phyloP scores from a whole-genome alignment of 495 filamentous ascomycete species.

The Peziza echinospora region DNA sequence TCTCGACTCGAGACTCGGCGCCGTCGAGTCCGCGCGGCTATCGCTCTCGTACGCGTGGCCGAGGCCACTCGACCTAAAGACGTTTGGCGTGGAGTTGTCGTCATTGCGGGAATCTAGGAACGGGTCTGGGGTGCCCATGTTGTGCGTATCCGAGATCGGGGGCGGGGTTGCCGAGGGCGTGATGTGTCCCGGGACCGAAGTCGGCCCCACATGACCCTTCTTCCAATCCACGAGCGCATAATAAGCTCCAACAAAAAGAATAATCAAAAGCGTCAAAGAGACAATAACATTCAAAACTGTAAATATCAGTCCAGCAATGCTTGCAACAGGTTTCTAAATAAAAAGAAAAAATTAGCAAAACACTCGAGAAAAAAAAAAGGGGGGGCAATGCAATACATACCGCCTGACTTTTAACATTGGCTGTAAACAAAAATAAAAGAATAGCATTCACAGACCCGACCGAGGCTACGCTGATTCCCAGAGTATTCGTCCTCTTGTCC shows the following conservation, averaged over 20 bases:
- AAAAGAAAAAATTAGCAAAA: not conserved
- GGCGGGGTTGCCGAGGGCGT: not conserved
- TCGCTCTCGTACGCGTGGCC: not conserved
- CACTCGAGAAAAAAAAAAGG: not conserved
- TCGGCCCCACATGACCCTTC: not conserved
- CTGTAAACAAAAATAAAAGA: constrained; percentile 57
- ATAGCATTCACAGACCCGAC: constrained; percentile 75
- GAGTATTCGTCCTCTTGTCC: constrained; percentile 92
- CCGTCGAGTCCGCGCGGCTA: not conserved
- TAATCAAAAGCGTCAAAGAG: not conserved
- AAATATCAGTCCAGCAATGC: not conserved
- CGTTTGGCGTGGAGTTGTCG: not conserved
- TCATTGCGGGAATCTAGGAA: not conserved
- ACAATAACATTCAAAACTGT: not conserved
- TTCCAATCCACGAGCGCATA: not conserved
- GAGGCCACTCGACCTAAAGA: not conserved
- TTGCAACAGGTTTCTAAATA: not conserved
- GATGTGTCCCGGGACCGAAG: not conserved
- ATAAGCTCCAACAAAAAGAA: not conserved
- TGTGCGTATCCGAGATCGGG: not conserved
- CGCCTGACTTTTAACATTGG: not conserved
- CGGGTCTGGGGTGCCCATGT: not conserved
- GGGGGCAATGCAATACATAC: not conserved
- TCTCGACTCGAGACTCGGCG: not conserved
- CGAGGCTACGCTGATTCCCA: constrained; percentile 72